Base-by-base conservation (phyloP, 2,329 filamentous ascomycete genomes). In the Xylaria polymorpha region DNA sequence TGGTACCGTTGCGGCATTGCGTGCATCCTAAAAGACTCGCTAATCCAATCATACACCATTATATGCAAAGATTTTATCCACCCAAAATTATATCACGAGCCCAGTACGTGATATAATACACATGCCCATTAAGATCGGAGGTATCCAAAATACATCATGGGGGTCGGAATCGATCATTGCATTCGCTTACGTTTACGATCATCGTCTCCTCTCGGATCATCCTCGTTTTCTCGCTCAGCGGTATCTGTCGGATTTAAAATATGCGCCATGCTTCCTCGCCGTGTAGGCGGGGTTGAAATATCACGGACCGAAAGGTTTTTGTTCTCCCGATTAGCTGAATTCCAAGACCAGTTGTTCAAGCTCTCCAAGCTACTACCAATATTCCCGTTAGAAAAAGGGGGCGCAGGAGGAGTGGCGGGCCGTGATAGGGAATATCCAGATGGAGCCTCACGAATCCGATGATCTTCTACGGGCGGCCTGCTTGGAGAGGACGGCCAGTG, bases 161-260 rank as follows among this genome's bases (percentile, higher is more conserved):
- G 9, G 22, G 44, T 25, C 12, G 43, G 58, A 43, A 57, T 46
- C 61, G 62, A 66, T 73, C 59, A 88, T 73, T 86, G 83, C 73
- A 90, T 80, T 64, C 89, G 84, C 79, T 90, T 90, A 66, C 89
- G 83, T 78, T 91, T 91, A 53, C 87, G 82, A 72, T 88, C 87
- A 12, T 88, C 86, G 25, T 89, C 86, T 25, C 85, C 86, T 39
- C 86, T 80, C 0, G 81, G 81, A 51, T 87, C 86, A 65, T 88
- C 87, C 66, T 88, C 87, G 35, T 87, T 85, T 6, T 86, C 84
- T 44, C 85, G 81, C 77, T 88, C 87, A 6, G 82, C 82, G 22
- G 85, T 87, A 61, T 87, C 86, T 29, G 86, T 86, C 0, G 87
- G 87, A 74, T 89, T 89, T n/a, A 89, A 80, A 20, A 89, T 89